Evolutionary conservation across 75 land plant species (phyloP).

Genomic region (Gnetum montanum): DNA sequence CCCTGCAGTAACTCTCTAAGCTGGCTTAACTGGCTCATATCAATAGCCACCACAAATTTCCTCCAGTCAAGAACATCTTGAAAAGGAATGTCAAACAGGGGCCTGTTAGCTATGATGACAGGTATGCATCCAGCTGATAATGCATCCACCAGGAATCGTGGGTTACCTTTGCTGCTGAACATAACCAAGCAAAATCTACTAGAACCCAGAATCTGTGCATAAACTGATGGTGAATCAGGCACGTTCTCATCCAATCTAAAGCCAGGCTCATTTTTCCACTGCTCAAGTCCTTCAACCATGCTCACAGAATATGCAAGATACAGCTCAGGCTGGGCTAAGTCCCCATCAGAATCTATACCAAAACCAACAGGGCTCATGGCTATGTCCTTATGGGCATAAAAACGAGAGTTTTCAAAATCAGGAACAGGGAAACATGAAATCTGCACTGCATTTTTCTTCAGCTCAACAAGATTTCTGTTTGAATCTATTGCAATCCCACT

Average conservation of each 20-base stretch:
- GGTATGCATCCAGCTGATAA: slow-evolving; percentile 59
- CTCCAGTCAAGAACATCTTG: slow-evolving; percentile 56
- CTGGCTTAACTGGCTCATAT: slow-evolving; percentile 11
- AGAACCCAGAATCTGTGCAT: slow-evolving; percentile 8
- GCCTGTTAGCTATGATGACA: slow-evolving; percentile 39
- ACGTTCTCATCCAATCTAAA: slow-evolving; percentile 12
- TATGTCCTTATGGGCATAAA: slow-evolving; percentile 64
- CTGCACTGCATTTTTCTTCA: slow-evolving; percentile 58
- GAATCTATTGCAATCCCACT: slow-evolving; percentile 17
- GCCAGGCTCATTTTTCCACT: slow-evolving; percentile 8
- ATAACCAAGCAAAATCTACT: slow-evolving; percentile 55
- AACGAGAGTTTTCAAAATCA: slow-evolving; percentile 2
- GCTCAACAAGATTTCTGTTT: slow-evolving; percentile 56
- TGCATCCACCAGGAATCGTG: slow-evolving; percentile 29
- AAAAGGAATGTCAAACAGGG: slow-evolving; percentile 55
- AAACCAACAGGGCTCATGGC: slow-evolving; percentile 31
- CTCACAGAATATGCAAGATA: not conserved
- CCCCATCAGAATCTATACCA: too few species aligned
- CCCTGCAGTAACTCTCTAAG: slow-evolving; percentile 23
- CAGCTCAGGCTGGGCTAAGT: slow-evolving; percentile 2
- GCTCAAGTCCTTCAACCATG: slow-evolving; percentile 1
- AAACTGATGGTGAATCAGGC: slow-evolving; percentile 4
- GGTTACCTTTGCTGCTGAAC: slow-evolving; percentile 12
- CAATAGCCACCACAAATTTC: slow-evolving; percentile 37
- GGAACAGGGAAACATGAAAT: slow-evolving; percentile 31